Conservation (phyloP, 306 rosid species). For the Biancaea sappan region DNA sequence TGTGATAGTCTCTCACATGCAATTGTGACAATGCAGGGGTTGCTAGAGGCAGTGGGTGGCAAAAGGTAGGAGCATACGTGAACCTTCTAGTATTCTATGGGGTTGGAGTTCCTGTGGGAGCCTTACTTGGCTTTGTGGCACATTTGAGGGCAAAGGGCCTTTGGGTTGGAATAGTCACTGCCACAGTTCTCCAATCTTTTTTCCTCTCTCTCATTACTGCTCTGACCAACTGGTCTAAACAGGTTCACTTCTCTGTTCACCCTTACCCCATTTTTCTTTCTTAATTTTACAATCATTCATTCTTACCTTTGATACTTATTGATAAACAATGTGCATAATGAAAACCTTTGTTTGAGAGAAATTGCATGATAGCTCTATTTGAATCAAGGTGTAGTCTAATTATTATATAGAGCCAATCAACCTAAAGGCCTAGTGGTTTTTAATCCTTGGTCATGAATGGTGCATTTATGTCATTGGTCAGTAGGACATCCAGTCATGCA, state of each 20-base stretch:
- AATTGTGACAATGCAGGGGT: not conserved
- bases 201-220: conserved; percentile 18
- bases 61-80: not conserved
- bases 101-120: not conserved
- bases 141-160: not conserved
- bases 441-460: too few species aligned
- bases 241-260: conserved; percentile 15
- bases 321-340: not conserved
- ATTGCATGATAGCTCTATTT: too few species aligned
- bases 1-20: too few species aligned
- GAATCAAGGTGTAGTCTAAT: too few species aligned
- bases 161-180: not conserved
- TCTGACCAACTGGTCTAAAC: conserved; percentile 47
- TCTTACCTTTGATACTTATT: too few species aligned
- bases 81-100: not conserved
- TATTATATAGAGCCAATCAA: too few species aligned
- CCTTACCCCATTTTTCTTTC: too few species aligned
- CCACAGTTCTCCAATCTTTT: not conserved
- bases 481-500: too few species aligned
- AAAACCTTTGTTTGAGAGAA: too few species aligned
- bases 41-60: not conserved
- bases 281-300: too few species aligned
- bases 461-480: too few species aligned
- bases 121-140: not conserved
- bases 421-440: too few species aligned